A percentile compares a stretch with the other conserved stretches of the same genome.
phyloP scores from a whole-genome alignment of 805 yeast species.

The Metschnikowia continentalis region DNA sequence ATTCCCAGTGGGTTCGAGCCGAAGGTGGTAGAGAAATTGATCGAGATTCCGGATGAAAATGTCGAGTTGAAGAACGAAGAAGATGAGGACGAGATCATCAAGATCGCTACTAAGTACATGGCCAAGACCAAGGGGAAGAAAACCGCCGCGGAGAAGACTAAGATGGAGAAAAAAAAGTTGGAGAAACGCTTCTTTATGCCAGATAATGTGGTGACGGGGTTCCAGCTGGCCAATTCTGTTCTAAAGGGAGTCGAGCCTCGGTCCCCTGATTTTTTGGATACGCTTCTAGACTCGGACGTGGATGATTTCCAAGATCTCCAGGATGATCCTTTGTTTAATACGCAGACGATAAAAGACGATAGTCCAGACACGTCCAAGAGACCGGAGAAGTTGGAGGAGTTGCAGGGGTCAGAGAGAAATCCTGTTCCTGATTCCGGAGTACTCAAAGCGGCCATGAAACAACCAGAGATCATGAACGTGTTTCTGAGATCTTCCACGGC shows the following conservation, averaged over 20 bases:
- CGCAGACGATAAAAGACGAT: neutral
- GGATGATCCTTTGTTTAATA: neutral
- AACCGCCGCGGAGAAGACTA: too few relatives aligned
- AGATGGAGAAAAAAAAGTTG: neutral
- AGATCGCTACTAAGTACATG: conserved; percentile 64
- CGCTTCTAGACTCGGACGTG: conserved; percentile 15
- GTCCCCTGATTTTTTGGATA: conserved; percentile 11
- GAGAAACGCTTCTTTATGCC: conserved; percentile 66
- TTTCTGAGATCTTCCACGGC: neutral
- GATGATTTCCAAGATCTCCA: conserved; percentile 6
- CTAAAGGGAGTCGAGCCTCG: conserved; percentile 20
- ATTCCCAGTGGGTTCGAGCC: conserved; percentile 60
- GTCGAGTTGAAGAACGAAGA: conserved; percentile 51
- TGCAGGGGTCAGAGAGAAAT: neutral
- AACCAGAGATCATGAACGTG: neutral
- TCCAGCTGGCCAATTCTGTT: conserved; percentile 48
- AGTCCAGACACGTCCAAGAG: too few relatives aligned
- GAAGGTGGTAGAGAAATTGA: conserved; percentile 47
- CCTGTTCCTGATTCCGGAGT: too few relatives aligned
- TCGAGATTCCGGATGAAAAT: conserved; percentile 72
- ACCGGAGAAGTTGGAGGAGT: neutral
- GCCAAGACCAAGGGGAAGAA: conserved; percentile 17
- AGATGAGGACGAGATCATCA: conserved; percentile 61
- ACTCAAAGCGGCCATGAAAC: neutral
- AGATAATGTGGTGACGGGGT: conserved; percentile 63